These are phyloP conservation scores for Kalmusia sp. DNA, from an alignment of 2,329 filamentous ascomycete species.

Conservation along the genomic window DNA sequence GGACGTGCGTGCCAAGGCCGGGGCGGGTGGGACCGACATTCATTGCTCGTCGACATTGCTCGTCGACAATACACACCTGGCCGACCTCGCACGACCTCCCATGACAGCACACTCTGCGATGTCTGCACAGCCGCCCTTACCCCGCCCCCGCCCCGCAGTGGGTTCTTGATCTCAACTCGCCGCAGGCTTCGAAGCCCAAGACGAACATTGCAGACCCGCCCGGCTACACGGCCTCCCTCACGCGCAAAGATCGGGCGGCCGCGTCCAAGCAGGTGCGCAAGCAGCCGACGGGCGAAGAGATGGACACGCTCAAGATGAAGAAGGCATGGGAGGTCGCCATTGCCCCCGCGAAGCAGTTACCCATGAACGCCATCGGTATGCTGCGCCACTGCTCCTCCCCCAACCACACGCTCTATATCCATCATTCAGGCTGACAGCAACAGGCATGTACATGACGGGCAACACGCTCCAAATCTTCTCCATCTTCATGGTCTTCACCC, in stretches of 20 bases:
- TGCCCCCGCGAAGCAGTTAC: constrained; percentile 88
- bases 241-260: constrained; percentile 47
- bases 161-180: constrained; percentile 79
- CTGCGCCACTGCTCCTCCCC: constrained; percentile 12
- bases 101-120: constrained; percentile 12
- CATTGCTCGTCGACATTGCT: no score
- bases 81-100: not conserved
- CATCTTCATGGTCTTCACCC: constrained; percentile 99
- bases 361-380: constrained; percentile 93
- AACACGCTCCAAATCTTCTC: constrained; percentile 98
- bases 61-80: no score
- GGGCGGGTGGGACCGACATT: constrained; percentile 11
- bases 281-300: constrained; percentile 79
- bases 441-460: constrained; percentile 97
- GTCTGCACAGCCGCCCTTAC: constrained; percentile 48
- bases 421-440: constrained; percentile 6
- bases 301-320: constrained; percentile 95
- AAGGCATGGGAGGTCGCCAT: constrained; percentile 98
- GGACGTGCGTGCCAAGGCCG: constrained; percentile 34
- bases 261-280: constrained; percentile 60
- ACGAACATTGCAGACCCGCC: constrained; percentile 81
- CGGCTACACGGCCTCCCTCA: constrained; percentile 70
- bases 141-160: constrained; percentile 84
- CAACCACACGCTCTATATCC: not conserved
- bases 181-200: constrained; percentile 72